Evolutionary conservation across 108 stramenopile species (phyloP), one percentile per base, ranked within the genome.

Genomic region (Stephanodiscus minutulus): DNA sequence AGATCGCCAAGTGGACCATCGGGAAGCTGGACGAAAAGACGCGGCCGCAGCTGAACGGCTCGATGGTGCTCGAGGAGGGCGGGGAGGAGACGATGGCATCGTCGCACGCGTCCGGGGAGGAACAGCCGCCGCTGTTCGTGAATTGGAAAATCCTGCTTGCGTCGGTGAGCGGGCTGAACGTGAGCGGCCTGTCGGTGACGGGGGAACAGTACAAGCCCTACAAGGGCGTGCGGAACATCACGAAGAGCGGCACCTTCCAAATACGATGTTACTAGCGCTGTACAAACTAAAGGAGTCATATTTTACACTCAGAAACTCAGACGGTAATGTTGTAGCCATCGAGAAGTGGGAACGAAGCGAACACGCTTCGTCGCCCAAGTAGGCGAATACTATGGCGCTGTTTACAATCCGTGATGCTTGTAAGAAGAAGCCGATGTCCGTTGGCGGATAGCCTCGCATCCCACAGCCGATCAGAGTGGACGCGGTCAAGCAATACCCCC

Each of bases 161-260:
- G 18, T 96, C 96, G 17, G 95, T 98, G 12, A 93, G 92, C 60
- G 98, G 98, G 10, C 70, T 99, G 65, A 75, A 86, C 24, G 95
- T 99, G 43, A 86, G 90, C 39, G 97, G 96, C 1, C 81, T 99
- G 24, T 91, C 89, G 54, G 67, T 99, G 5, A 78, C 84, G 25
- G 94, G 94, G 44, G 99, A 99, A 82, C 62, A 70, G 18, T 99
- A 98, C 71, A 83, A 85, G 55, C 98, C 97, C 21, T 98, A 98
- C 93, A 99, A 98, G 83, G 98, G 97, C 8, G 97, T 98, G 11
- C 83, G 95, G 22, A 91, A 92, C 36, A 85, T 96, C 57, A 87
- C 95, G 48, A 91, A 91, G 57, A 87, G 91, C 69, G 97, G 94
- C 3, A 80, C 86, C 7, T 93, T 92, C 70, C 90, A 92, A 78